Base-by-base conservation (phyloP, 208 protist species). In the Naegleria lovaniensis region DNA sequence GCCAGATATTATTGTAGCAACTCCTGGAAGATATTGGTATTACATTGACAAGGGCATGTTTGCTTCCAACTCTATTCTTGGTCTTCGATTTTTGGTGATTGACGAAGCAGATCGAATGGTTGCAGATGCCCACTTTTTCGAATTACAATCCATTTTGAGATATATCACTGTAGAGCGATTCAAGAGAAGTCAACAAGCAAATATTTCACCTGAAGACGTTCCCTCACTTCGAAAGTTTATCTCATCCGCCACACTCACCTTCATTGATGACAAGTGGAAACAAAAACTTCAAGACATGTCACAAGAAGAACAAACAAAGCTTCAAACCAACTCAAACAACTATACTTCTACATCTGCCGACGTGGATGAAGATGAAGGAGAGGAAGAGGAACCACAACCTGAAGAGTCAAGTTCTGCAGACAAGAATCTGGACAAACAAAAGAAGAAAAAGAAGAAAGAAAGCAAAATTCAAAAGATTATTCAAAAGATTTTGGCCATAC, bases 1-100 rank as follows among this genome's bases (percentile, higher is more conserved):
- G 83, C 98, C 96, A 91, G 97, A 99, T 16, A 96, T 98, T 59
- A 93, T 98, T 83, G 97, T 98, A 6, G 97, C 97, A 7, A 98
- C 97, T 41, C 96, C 97, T 19, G 97, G 97, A 38, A 58, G 86
- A 58, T 89, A 43, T 29, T 89, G 86, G 86, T 41, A 76, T 43
- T 51, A 25, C 55, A 39, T 39, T 59, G 6, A 89, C 7, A 16
- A 41, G 22, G 41, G 41, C 43, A 40, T 76, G 87, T 89, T 92
- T 93, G 43, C 87, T 91, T 90, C 29, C 29, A 79, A 79, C 16
- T 36, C 67, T 9, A 90, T 96, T 11, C 39, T 40, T 29, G 5
- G 38, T 15, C 51, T 97, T 11, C 87, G 92, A 40, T 96, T 93
- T 92, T 92, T 97, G 43, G 95, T 96, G 29, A 88, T 97, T 41